phyloP scores from a whole-genome alignment of 176 grass and related monocot genomes.

The Triticum turgidum region DNA sequence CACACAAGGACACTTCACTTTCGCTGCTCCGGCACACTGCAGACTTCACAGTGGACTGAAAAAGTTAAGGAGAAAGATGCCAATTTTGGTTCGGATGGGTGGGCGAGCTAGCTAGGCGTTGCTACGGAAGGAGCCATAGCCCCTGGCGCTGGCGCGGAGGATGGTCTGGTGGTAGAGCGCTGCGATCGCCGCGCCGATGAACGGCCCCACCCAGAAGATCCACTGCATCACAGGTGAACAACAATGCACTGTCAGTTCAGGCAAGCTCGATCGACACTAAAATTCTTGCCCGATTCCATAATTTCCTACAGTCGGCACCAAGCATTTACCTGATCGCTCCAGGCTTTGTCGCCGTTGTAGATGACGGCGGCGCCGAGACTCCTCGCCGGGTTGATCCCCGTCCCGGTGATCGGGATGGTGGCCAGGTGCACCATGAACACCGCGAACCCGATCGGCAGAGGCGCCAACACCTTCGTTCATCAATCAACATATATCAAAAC shows the following conservation, averaged over 20 bases:
- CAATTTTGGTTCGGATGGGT: no score
- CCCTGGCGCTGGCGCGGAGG: slow-evolving; percentile 57
- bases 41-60: slow-evolving; percentile 16
- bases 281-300: no score
- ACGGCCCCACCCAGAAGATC: slow-evolving; percentile 80
- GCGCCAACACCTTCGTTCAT: slow-evolving; percentile 36
- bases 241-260: not conserved
- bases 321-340: slow-evolving; percentile 44
- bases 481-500: no score
- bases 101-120: slow-evolving; percentile 35
- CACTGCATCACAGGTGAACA: slow-evolving; percentile 39
- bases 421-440: slow-evolving; percentile 61
- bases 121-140: slow-evolving; percentile 59
- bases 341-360: slow-evolving; percentile 34
- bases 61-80: not conserved
- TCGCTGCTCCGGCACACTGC: not conserved
- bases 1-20: not conserved
- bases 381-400: slow-evolving; percentile 54
- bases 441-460: slow-evolving; percentile 49
- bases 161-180: slow-evolving; percentile 75
- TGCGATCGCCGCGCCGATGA: slow-evolving; percentile 58
- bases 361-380: slow-evolving; percentile 48
- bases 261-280: no score
- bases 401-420: slow-evolving; percentile 52
- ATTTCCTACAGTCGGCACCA: no score